Conservation (phyloP, 495 filamentous ascomycete species). For the Trypethelium eluteriae region DNA sequence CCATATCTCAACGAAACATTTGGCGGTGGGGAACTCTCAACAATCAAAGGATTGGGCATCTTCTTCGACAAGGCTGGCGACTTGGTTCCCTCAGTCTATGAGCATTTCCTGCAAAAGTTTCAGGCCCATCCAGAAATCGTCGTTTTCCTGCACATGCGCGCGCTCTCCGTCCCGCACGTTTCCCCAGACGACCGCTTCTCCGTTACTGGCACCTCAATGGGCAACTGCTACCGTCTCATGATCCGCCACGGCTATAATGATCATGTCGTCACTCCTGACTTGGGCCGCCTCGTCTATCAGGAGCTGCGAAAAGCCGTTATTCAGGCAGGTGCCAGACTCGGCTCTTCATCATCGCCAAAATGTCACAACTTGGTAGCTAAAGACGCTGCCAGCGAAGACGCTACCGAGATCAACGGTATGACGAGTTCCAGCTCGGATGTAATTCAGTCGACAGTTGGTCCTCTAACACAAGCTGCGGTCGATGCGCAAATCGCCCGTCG, state of each 20-base stretch:
- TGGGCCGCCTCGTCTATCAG: constrained; percentile 52
- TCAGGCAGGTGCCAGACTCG: constrained; percentile 25
- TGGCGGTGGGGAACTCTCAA: constrained; percentile 22
- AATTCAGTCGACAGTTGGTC: neutral
- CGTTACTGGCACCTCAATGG: constrained; percentile 8
- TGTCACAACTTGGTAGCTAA: constrained; percentile 14
- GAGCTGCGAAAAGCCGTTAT: constrained; percentile 50
- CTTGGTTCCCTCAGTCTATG: constrained; percentile 30
- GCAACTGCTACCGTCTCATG: constrained; percentile 44
- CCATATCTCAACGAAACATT: constrained; percentile 22
- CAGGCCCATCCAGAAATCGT: constrained; percentile 28
- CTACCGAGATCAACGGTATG: neutral
- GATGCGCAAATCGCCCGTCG: constrained; percentile 3
- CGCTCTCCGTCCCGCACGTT: constrained; percentile 27
- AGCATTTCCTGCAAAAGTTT: constrained; percentile 34
- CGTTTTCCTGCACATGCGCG: constrained; percentile 35
- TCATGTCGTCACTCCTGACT: constrained; percentile 53
- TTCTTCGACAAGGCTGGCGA: constrained; percentile 38
- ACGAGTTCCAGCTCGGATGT: neutral
- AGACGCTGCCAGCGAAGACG: neutral
- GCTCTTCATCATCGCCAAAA: constrained; percentile 1
- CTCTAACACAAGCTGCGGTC: neutral
- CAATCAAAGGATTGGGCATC: constrained; percentile 32
- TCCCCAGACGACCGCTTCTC: constrained; percentile 16
- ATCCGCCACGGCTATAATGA: constrained; percentile 66